Conservation (phyloP, 2,329 filamentous ascomycete species). For the Arthrobotrys pseudoclavata region DNA sequence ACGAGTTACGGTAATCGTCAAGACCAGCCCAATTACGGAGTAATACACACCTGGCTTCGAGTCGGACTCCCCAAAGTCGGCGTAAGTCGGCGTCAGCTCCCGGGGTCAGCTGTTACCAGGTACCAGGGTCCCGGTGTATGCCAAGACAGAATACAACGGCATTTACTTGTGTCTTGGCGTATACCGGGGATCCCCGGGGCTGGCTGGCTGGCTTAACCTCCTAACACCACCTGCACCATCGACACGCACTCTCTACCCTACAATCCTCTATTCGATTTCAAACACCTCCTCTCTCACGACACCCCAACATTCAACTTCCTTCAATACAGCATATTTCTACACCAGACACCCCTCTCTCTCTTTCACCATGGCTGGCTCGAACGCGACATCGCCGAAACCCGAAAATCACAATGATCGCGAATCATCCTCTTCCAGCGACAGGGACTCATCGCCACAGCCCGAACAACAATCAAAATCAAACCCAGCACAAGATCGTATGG, state of each 20-base stretch:
- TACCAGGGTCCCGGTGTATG: background rate
- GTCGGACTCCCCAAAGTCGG: constrained; percentile 25
- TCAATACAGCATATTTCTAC: background rate
- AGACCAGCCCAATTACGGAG: constrained; percentile 46
- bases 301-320: background rate
- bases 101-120: constrained; percentile 38
- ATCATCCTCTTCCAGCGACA: constrained; percentile 35
- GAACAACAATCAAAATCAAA: constrained; percentile 36
- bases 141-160: background rate
- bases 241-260: background rate
- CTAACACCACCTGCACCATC: constrained; percentile 11
- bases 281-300: constrained; percentile 33
- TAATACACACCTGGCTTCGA: constrained; percentile 28
- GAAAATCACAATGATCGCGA: constrained; percentile 48
- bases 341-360: background rate
- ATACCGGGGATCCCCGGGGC: background rate
- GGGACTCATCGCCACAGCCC: constrained; percentile 50
- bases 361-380: constrained; percentile 54
- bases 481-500: constrained; percentile 75
- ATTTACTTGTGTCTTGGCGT: background rate
- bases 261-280: background rate
- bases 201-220: constrained; percentile 2
- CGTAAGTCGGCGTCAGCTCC: constrained; percentile 25
- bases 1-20: constrained; percentile 57
- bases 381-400: constrained; percentile 58